Evolutionary conservation across 2,329 filamentous ascomycete species (phyloP).

Genomic region (Rachicladosporium sp.): DNA sequence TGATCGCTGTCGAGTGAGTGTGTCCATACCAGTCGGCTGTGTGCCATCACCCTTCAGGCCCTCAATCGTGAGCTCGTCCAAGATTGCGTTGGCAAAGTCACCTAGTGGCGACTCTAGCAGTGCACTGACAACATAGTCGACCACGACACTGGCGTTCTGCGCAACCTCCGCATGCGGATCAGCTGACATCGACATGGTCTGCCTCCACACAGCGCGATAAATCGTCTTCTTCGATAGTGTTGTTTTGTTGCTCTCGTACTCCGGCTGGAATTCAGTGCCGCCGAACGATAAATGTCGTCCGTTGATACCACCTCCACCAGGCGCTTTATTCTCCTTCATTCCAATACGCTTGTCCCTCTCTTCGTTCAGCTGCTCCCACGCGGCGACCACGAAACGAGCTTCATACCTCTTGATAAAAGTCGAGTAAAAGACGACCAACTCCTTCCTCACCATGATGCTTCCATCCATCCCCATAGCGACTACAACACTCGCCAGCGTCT

Average conservation of each 20-base stretch:
- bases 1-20: slow-evolving; percentile 27
- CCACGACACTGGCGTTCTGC: slow-evolving; percentile 67
- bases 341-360: slow-evolving; percentile 36
- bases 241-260: slow-evolving; percentile 34
- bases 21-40: slow-evolving; percentile 17
- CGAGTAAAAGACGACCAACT: slow-evolving; percentile 86
- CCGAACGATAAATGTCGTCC: slow-evolving; percentile 36
- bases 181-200: slow-evolving; percentile 77
- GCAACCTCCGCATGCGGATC: slow-evolving; percentile 93
- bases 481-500: slow-evolving; percentile 77
- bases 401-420: slow-evolving; percentile 83
- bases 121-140: slow-evolving; percentile 72
- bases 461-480: slow-evolving; percentile 89
- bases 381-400: slow-evolving; percentile 80
- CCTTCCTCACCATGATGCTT: slow-evolving; percentile 85
- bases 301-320: slow-evolving; percentile 5
- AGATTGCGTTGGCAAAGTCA: slow-evolving; percentile 54
- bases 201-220: slow-evolving; percentile 89
- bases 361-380: slow-evolving; percentile 79
- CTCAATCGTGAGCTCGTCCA: slow-evolving; percentile 52
- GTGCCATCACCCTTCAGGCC: slow-evolving; percentile 10
- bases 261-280: slow-evolving; percentile 31
- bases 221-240: slow-evolving; percentile 66
- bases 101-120: slow-evolving; percentile 68
- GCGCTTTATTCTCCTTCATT: slow-evolving; percentile 10